Percentiles rank a stretch among this genome's conserved stretches.
Conservation (phyloP, 2,329 filamentous ascomycete species). For the Amauroascus niger region DNA sequence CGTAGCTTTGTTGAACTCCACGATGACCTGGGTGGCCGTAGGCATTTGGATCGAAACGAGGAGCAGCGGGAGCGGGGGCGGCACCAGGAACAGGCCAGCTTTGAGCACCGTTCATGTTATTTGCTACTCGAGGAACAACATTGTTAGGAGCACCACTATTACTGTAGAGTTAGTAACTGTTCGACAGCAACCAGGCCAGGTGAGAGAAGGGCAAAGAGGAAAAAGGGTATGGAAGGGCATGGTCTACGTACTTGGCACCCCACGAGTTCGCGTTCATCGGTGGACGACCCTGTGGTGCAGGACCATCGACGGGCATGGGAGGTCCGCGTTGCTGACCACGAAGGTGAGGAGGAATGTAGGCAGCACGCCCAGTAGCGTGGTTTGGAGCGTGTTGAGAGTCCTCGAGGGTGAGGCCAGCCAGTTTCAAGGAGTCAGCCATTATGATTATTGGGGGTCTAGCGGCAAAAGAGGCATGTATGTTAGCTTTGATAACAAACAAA, state of each 20-base stretch:
- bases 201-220: neutral
- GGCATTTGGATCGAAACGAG: conserved; percentile 50
- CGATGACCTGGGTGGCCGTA: conserved; percentile 52
- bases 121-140: conserved; percentile 10
- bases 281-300: conserved; percentile 24
- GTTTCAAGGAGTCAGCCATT: conserved; percentile 49
- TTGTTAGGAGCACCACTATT: conserved; percentile 6
- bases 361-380: conserved; percentile 45
- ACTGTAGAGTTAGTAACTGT: neutral
- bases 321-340: conserved; percentile 34
- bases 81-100: conserved; percentile 17
- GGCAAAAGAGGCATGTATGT: neutral
- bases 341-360: conserved; percentile 58
- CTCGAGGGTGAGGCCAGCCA: conserved; percentile 49
- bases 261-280: conserved; percentile 28
- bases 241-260: conserved; percentile 23
- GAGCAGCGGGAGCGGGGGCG: conserved; percentile 23
- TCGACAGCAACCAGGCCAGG: neutral
- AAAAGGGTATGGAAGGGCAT: neutral
- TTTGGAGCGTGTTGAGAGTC: conserved; percentile 44
- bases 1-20: conserved; percentile 24
- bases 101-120: conserved; percentile 19
- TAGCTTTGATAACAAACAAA: neutral
- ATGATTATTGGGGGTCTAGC: conserved; percentile 13
- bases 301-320: conserved; percentile 33